Evolutionary conservation across 176 grass and related monocot species (phyloP).

Genomic region (Ampelocalamus luodianensis): DNA sequence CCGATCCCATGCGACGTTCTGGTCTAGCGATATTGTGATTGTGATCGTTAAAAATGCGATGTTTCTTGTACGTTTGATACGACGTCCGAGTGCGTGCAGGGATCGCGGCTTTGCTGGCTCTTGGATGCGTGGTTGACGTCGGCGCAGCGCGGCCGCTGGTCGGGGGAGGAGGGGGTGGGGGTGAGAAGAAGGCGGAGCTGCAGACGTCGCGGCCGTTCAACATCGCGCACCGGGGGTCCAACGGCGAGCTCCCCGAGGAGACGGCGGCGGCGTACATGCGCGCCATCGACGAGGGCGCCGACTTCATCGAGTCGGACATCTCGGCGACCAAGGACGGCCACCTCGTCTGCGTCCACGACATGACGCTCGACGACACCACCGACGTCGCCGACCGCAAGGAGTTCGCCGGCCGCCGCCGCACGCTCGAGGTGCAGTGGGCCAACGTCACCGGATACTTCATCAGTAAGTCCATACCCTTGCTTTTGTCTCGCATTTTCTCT

Average conservation of each 20-base stretch:
- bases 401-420: constrained; percentile 49
- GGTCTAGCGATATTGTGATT: not conserved
- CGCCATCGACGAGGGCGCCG: constrained; percentile 61
- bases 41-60: not conserved
- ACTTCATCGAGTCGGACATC: constrained; percentile 66
- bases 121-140: not conserved
- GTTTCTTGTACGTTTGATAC: not conserved
- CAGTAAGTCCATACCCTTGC: constrained; percentile 1
- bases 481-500: too few relatives aligned
- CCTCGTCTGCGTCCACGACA: constrained; percentile 64
- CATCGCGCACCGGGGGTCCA: constrained; percentile 63
- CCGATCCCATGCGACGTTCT: too few relatives aligned
- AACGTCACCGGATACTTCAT: constrained; percentile 57
- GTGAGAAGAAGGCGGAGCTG: constrained; percentile 28
- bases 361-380: constrained; percentile 55
- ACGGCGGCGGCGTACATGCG: constrained; percentile 54
- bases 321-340: constrained; percentile 56
- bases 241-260: constrained; percentile 63
- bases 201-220: constrained; percentile 55
- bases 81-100: not conserved
- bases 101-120: constrained; percentile 1
- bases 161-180: not conserved
- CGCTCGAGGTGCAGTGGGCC: constrained; percentile 54
- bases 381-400: constrained; percentile 51
- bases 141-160: constrained; percentile 41